phyloP scores from a whole-genome alignment of 371 early-diverging fungal species.

The Rhizopus delemar region DNA sequence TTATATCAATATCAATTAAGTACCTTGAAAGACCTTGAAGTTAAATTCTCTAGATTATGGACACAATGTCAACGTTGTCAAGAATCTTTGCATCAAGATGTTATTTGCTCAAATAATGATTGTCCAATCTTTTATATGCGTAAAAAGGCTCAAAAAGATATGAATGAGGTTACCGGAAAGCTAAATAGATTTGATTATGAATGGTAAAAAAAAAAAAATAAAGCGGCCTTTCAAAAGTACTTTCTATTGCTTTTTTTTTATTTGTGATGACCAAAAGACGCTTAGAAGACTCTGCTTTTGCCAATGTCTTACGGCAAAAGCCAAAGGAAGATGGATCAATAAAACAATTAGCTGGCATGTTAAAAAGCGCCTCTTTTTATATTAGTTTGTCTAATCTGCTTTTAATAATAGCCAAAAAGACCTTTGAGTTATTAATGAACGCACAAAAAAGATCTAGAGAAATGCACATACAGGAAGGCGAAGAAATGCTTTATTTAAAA shows the following conservation, averaged over 20 bases:
- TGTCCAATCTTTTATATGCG: conserved; percentile 99
- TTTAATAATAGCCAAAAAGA: conserved; percentile 14
- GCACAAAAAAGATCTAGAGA: conserved; percentile 14
- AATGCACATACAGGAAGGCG: not conserved
- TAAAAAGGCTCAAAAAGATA: conserved; percentile 96
- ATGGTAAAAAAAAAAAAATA: conserved; percentile 14
- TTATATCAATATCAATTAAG: conserved; percentile 72
- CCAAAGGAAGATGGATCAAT: conserved; percentile 16
- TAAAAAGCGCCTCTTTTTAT: not conserved
- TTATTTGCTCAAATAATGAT: conserved; percentile 97
- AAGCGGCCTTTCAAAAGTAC: too few relatives aligned
- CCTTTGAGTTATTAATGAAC: conserved; percentile 21
- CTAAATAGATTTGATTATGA: conserved; percentile 61
- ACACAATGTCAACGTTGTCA: conserved; percentile 99
- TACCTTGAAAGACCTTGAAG: conserved; percentile 73
- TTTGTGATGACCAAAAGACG: conserved; percentile 24
- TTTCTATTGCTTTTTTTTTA: conserved; percentile 5
- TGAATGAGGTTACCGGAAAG: conserved; percentile 69
- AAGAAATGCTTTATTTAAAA: not conserved
- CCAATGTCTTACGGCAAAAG: conserved; percentile 25
- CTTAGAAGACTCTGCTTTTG: conserved; percentile 23
- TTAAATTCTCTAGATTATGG: conserved; percentile 91
- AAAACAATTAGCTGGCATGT: conserved; percentile 20
- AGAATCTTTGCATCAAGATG: conserved; percentile 95
- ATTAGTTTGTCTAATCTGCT: not conserved